A percentile compares a stretch with the other conserved stretches of the same genome.
phyloP scores from a whole-genome alignment of 148 eudicot species.

The Chenopodium berlandieri region DNA sequence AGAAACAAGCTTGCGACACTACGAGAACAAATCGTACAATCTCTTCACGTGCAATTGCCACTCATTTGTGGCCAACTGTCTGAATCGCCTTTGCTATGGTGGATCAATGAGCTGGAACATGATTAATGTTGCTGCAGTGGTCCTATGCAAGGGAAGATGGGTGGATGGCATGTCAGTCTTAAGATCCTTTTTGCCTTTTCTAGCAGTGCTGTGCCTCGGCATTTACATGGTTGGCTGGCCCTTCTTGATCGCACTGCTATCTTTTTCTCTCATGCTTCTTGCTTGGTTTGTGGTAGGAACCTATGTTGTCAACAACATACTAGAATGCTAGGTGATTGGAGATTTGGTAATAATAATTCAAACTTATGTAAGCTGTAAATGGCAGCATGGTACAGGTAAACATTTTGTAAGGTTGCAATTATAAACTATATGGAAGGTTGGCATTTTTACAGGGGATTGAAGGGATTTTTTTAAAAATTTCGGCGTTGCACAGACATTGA shows the following conservation, averaged over 20 bases:
- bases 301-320: conserved; percentile 43
- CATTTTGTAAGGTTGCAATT: background rate
- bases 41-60: conserved; percentile 89
- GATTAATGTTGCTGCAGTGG: conserved; percentile 61
- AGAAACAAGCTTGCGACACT: conserved; percentile 45
- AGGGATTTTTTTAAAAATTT: background rate
- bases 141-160: conserved; percentile 70
- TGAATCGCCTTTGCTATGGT: conserved; percentile 70
- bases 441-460: background rate
- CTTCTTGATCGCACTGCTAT: conserved; percentile 54
- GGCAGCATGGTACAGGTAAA: background rate
- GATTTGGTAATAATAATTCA: background rate
- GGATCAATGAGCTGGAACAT: conserved; percentile 89
- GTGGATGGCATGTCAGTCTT: conserved; percentile 53
- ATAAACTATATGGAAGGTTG: background rate
- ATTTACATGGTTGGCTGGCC: conserved; percentile 81
- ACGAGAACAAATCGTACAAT: conserved; percentile 84
- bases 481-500: too few relatives aligned
- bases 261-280: conserved; percentile 47
- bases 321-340: conserved; percentile 36
- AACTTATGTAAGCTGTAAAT: background rate
- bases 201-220: conserved; percentile 63
- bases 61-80: conserved; percentile 75
- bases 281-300: conserved; percentile 58
- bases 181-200: conserved; percentile 65